These are phyloP conservation scores for Penicillium dipodomyicola DNA, from an alignment of 495 filamentous ascomycete species.

Conservation along the genomic window DNA sequence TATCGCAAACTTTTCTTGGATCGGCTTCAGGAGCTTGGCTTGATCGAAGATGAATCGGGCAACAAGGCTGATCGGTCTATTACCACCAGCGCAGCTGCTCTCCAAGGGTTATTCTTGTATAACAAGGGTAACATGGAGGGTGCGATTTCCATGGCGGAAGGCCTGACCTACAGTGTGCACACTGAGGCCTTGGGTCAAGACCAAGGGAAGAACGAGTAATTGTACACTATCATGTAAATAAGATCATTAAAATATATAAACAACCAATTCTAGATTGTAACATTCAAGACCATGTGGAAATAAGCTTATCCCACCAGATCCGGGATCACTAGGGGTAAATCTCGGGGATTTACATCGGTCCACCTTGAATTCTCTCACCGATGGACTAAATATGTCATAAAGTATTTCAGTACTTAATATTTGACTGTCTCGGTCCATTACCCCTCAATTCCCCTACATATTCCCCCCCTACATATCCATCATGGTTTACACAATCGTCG, in stretches of 20 bases:
- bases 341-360: constrained; percentile 7
- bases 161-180: constrained; percentile 45
- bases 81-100: constrained; percentile 77
- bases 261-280: not conserved
- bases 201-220: constrained; percentile 14
- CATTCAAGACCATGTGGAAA: not conserved
- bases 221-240: constrained; percentile 39
- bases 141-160: constrained; percentile 76
- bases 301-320: constrained; percentile 1
- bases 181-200: constrained; percentile 29
- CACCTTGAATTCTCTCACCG: constrained; percentile 8
- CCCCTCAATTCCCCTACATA: constrained; percentile 5
- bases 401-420: not conserved
- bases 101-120: constrained; percentile 91
- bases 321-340: constrained; percentile 8
- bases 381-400: not conserved
- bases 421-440: not conserved
- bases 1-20: constrained; percentile 49
- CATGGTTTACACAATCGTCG: constrained; percentile 59
- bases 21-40: constrained; percentile 48
- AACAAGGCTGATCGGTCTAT: constrained; percentile 37
- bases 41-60: constrained; percentile 51
- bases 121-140: constrained; percentile 88
- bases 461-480: constrained; percentile 4
- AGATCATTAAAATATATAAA: constrained; percentile 19